These are phyloP conservation scores for Dacryopinax spathularia DNA, from an alignment of 768 basidiomycete species.

Conservation along the genomic window DNA sequence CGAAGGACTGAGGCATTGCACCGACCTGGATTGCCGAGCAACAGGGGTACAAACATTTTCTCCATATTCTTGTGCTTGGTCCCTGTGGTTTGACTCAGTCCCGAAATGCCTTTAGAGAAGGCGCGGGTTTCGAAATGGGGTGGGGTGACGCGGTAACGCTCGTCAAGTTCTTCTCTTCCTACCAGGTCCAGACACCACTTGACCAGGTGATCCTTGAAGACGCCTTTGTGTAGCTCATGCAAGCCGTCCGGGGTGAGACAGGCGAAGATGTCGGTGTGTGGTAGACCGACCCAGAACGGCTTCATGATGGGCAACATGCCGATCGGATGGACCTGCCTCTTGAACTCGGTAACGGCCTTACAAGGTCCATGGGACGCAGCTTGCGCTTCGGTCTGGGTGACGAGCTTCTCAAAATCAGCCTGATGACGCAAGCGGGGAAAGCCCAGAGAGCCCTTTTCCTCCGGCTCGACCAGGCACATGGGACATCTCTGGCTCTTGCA, in stretches of 20 bases:
- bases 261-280: slow-evolving; percentile 28
- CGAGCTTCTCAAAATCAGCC: no score
- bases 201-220: slow-evolving; percentile 33
- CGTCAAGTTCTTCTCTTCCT: slow-evolving; percentile 12
- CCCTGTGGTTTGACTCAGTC: slow-evolving; percentile 3
- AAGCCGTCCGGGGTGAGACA: slow-evolving; percentile 31
- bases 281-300: slow-evolving; percentile 33
- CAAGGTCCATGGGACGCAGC: no score
- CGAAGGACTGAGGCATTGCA: slow-evolving; percentile 14
- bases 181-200: slow-evolving; percentile 22
- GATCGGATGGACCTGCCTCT: no score
- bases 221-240: slow-evolving; percentile 36
- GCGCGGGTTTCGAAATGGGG: slow-evolving; percentile 8
- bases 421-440: no score
- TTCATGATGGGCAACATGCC: slow-evolving; percentile 9
- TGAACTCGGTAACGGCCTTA: no score
- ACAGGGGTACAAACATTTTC: slow-evolving; percentile 25
- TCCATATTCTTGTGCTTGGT: slow-evolving; percentile 18
- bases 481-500: slow-evolving; percentile 13
- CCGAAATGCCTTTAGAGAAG: slow-evolving; percentile 7
- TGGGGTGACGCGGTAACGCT: slow-evolving; percentile 12
- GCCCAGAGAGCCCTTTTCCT: slow-evolving; percentile 12
- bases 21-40: slow-evolving; percentile 22
- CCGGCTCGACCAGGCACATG: slow-evolving; percentile 3
- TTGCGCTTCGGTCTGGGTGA: no score